These are phyloP conservation scores for Pelargonium australe DNA, from an alignment of 441 rosid species.

Conservation along the genomic window DNA sequence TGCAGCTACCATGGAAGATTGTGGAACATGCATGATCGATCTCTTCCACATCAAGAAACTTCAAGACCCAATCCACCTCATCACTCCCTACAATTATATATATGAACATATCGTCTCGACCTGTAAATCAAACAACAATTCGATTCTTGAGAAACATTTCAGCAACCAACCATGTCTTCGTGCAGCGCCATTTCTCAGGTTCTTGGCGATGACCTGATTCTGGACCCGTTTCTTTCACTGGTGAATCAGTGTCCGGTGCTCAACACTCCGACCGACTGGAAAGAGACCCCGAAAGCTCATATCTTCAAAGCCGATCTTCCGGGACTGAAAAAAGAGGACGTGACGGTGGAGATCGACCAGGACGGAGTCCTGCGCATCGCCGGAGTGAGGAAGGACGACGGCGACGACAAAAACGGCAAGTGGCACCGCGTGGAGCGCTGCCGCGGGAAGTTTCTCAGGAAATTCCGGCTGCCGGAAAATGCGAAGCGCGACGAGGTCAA, in stretches of 20 bases:
- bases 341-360: conserved; percentile 40
- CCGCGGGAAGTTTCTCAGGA: conserved; percentile 39
- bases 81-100: no score
- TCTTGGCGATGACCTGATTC: conserved; percentile 25
- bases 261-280: conserved; percentile 51
- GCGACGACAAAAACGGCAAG: conserved; percentile 22
- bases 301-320: conserved; percentile 40
- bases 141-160: no score
- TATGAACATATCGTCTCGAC: no score
- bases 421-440: conserved; percentile 49
- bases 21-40: no score
- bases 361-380: conserved; percentile 33
- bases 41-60: no score
- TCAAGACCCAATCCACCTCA: no score
- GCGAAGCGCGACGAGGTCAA: conserved; percentile 35
- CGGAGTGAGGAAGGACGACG: conserved; percentile 32
- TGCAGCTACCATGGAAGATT: no score
- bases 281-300: conserved; percentile 48
- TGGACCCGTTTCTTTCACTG: conserved; percentile 43
- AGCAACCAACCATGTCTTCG: no score
- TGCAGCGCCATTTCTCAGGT: conserved; percentile 20
- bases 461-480: conserved; percentile 40
- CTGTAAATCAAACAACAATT: no score
- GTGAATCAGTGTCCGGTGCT: conserved; percentile 44
- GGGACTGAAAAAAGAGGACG: conserved; percentile 47